phyloP scores from a whole-genome alignment of 2,329 filamentous ascomycete genomes.

The Alternaria metachromatica region DNA sequence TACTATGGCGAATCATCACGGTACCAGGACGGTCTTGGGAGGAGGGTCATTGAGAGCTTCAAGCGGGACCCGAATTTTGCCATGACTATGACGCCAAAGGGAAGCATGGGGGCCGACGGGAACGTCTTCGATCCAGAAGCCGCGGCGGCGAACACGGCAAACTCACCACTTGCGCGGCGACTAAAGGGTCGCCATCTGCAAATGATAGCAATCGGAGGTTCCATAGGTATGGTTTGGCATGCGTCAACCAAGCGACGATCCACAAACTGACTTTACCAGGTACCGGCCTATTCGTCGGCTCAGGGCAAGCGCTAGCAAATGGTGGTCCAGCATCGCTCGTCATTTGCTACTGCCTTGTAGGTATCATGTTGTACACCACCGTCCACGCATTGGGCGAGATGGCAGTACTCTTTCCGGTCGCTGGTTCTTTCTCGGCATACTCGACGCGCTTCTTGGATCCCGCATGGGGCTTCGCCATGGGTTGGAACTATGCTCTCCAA shows the following conservation, averaged over 20 bases:
- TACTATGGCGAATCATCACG: conserved; percentile 49
- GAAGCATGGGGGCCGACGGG: conserved; percentile 58
- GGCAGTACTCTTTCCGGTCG: conserved; percentile 87
- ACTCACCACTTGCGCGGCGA: conserved; percentile 74
- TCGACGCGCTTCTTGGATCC: conserved; percentile 92
- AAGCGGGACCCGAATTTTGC: conserved; percentile 50
- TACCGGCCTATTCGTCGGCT: conserved; percentile 82
- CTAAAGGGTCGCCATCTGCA: conserved; percentile 71
- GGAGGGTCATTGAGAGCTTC: conserved; percentile 55
- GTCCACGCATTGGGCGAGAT: conserved; percentile 92
- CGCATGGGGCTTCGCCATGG: conserved; percentile 94
- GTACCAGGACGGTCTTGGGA: conserved; percentile 41
- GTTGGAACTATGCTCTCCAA: conserved; percentile 90
- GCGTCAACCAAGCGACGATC: conserved; percentile 7
- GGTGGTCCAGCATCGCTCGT: conserved; percentile 49
- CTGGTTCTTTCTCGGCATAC: conserved; percentile 90
- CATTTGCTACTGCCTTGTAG: conserved; percentile 65
- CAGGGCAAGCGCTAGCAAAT: conserved; percentile 53
- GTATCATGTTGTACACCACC: conserved; percentile 88
- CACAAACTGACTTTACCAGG: conserved; percentile 33
- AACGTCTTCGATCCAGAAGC: conserved; percentile 68
- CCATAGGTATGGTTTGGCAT: conserved; percentile 61
- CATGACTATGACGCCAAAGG: conserved; percentile 56
- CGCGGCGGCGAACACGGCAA: conserved; percentile 68
- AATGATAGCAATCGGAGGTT: conserved; percentile 97